A percentile compares a stretch with the other conserved stretches of the same genome.
Conservation (phyloP, 106 monocot genomes). For the Xerophyta viscosa region DNA sequence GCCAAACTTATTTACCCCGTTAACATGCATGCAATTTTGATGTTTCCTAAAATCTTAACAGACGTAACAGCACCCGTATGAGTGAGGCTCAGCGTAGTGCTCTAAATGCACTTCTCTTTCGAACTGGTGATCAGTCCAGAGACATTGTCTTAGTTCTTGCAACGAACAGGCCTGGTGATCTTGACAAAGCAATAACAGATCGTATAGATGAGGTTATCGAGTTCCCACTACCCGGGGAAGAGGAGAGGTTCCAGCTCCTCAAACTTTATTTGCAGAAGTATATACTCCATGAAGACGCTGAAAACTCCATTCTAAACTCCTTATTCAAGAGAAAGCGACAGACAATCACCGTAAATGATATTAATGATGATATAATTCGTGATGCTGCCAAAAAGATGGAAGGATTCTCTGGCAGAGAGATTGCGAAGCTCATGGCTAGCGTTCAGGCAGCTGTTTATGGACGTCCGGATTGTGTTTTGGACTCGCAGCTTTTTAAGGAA, state of each 20-base stretch:
- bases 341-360: conserved; percentile 36
- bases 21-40: too few species aligned
- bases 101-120: conserved; percentile 87
- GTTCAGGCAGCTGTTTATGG: conserved; percentile 91
- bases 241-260: conserved; percentile 74
- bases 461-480: conserved; percentile 52
- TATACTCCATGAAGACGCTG: conserved; percentile 24
- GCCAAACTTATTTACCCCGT: too few species aligned
- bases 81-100: conserved; percentile 96
- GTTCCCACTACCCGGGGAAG: conserved; percentile 77
- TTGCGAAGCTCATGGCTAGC: conserved; percentile 86
- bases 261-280: conserved; percentile 76
- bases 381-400: conserved; percentile 64
- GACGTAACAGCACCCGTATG: conserved; percentile 82
- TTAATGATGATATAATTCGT: conserved; percentile 54
- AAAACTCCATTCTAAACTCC: conserved; percentile 13
- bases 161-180: conserved; percentile 89
- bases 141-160: conserved; percentile 94
- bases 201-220: conserved; percentile 93
- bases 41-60: too few species aligned
- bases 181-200: conserved; percentile 78
- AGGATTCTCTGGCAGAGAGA: conserved; percentile 96
- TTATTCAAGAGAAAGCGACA: conserved; percentile 40
- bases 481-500: conserved; percentile 55
- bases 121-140: conserved; percentile 90